phyloP scores from a whole-genome alignment of 148 eudicot species.

The Silene conica region DNA sequence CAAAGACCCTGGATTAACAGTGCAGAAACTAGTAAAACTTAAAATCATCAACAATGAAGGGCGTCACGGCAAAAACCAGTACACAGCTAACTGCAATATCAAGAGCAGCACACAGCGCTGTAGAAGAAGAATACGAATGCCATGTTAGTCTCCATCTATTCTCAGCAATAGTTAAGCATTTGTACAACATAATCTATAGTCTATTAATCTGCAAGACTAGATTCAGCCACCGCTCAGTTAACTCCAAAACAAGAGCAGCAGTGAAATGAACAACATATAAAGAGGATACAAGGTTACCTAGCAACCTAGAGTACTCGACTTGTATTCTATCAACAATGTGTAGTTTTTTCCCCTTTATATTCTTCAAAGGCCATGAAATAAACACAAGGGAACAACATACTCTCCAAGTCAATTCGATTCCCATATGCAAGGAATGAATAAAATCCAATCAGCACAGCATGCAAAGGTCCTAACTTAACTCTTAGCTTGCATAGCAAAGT shows the following conservation, averaged over 20 bases:
- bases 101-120: too few relatives aligned
- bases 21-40: too few relatives aligned
- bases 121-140: too few relatives aligned
- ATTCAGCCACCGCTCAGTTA: constrained; percentile 1
- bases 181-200: constrained; percentile 18
- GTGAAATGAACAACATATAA: too few relatives aligned
- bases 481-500: constrained; percentile 41
- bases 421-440: background rate
- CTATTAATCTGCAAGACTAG: background rate
- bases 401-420: too few relatives aligned
- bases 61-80: too few relatives aligned
- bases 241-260: background rate
- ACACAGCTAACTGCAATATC: too few relatives aligned
- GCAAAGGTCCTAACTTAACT: constrained; percentile 6
- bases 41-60: too few relatives aligned
- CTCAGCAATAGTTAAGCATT: constrained; percentile 9
- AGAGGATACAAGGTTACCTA: background rate
- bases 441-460: constrained; percentile 6
- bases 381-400: too few relatives aligned
- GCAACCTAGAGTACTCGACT: constrained; percentile 2
- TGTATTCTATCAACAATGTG: constrained; percentile 22
- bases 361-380: background rate
- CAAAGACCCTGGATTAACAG: too few relatives aligned
- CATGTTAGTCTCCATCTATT: constrained; percentile 13
- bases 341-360: too few relatives aligned